These are phyloP conservation scores for Trichophyton benhamiae DNA, from an alignment of 2,329 filamentous ascomycete genomes.

Conservation along the genomic window DNA sequence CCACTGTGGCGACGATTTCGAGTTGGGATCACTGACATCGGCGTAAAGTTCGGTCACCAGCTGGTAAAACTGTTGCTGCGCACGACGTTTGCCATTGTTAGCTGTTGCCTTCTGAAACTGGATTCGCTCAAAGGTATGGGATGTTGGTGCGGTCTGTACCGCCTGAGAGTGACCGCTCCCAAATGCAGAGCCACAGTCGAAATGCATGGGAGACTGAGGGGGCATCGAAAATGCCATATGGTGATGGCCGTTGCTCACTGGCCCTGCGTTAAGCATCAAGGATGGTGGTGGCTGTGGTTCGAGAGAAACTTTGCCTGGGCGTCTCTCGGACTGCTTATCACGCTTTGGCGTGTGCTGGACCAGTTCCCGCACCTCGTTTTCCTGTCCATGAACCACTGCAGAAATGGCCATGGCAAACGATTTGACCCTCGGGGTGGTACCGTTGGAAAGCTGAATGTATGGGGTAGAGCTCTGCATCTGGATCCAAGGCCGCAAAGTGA, in stretches of 20 bases:
- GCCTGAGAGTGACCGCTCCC: constrained; percentile 22
- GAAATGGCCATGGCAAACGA: constrained; percentile 76
- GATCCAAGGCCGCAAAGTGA: constrained; percentile 53
- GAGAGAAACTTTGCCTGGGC: constrained; percentile 57
- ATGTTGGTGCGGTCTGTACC: constrained; percentile 23
- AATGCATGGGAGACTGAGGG: constrained; percentile 18
- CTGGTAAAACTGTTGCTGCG: constrained; percentile 85
- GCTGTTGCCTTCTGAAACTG: constrained; percentile 91
- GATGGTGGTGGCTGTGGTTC: constrained; percentile 51
- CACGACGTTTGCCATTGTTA: constrained; percentile 83
- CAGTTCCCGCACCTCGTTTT: constrained; percentile 65
- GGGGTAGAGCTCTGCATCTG: constrained; percentile 38
- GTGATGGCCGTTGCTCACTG: constrained; percentile 14
- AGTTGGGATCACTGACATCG: constrained; percentile 43
- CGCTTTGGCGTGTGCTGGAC: constrained; percentile 87
- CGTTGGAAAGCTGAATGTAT: constrained; percentile 40
- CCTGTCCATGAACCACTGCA: constrained; percentile 64
- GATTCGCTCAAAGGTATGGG: constrained; percentile 71
- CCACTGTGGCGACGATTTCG: constrained; percentile 40
- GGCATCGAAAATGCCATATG: constrained; percentile 20
- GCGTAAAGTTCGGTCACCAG: constrained; percentile 76
- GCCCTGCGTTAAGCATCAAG: constrained; percentile 20
- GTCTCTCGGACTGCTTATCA: constrained; percentile 71
- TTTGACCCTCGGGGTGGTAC: constrained; percentile 46
- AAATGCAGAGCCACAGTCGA: constrained; percentile 27